phyloP scores from a whole-genome alignment of 768 basidiomycete genomes.

The Sarcomyxa edulis region DNA sequence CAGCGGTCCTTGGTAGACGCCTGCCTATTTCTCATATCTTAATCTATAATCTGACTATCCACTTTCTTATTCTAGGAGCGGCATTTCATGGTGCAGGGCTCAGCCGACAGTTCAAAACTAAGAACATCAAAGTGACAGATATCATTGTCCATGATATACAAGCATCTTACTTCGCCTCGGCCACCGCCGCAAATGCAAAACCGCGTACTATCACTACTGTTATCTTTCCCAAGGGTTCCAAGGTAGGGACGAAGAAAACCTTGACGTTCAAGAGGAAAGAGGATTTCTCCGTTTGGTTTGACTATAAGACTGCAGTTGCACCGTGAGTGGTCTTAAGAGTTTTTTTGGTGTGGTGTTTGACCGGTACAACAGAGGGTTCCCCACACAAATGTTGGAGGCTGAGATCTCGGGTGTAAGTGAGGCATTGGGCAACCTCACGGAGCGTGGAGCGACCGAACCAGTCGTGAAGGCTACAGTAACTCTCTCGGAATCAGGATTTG shows the following conservation, averaged over 20 bases:
- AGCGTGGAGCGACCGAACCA: conserved; percentile 73
- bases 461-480: conserved; percentile 81
- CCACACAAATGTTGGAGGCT: conserved; percentile 68
- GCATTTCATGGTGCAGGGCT: conserved; percentile 88
- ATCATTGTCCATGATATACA: conserved; percentile 70
- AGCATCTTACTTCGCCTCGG: conserved; percentile 67
- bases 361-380: conserved; percentile 54
- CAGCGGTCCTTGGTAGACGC: conserved; percentile 73
- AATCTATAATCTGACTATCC: conserved; percentile 6
- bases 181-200: conserved; percentile 39
- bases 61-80: conserved; percentile 42
- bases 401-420: conserved; percentile 68
- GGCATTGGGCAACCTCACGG: conserved; percentile 80
- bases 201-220: conserved; percentile 69
- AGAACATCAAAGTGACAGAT: conserved; percentile 84
- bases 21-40: not conserved
- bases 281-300: conserved; percentile 75
- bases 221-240: conserved; percentile 76
- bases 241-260: conserved; percentile 78
- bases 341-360: too few species aligned
- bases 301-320: conserved; percentile 63
- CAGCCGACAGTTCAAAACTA: conserved; percentile 91
- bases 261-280: conserved; percentile 81
- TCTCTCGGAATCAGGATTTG: conserved; percentile 83
- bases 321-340: conserved; percentile 46